Evolutionary conservation across 2,329 filamentous ascomycete species (phyloP).

Genomic region (Apiospora saccharicola): DNA sequence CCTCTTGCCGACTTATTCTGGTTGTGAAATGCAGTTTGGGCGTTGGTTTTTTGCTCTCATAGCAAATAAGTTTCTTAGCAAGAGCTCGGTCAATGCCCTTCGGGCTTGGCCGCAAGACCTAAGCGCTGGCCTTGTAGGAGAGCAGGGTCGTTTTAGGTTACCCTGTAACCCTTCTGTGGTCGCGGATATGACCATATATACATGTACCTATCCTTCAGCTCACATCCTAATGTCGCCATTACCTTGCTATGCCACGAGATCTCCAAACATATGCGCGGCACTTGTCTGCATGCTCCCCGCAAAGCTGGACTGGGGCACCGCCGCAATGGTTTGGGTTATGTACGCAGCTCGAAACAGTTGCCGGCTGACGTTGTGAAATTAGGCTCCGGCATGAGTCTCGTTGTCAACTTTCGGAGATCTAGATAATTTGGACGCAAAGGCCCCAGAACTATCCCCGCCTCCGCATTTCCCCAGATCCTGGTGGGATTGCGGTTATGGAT

Average conservation of each 20-base stretch:
- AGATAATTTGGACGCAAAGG: background rate
- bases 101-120: background rate
- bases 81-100: background rate
- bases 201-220: background rate
- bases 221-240: background rate
- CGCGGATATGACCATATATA: background rate
- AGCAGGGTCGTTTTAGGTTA: background rate
- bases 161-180: background rate
- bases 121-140: background rate
- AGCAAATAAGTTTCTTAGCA: background rate
- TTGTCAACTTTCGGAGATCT: background rate
- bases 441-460: slow-evolving; percentile 10
- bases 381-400: background rate
- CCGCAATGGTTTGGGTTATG: background rate
- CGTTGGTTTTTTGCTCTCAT: background rate
- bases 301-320: background rate
- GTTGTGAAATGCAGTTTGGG: background rate
- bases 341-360: background rate
- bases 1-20: background rate
- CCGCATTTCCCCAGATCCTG: slow-evolving; percentile 4
- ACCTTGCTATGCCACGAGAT: background rate
- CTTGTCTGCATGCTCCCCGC: background rate
- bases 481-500: slow-evolving; percentile 8
- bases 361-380: too few relatives aligned
- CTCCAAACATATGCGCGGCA: background rate